Percentiles rank a stretch among this genome's conserved stretches.
Evolutionary conservation across 306 rosid species (phyloP).

Genomic region (Gynostemma pentaphyllum): DNA sequence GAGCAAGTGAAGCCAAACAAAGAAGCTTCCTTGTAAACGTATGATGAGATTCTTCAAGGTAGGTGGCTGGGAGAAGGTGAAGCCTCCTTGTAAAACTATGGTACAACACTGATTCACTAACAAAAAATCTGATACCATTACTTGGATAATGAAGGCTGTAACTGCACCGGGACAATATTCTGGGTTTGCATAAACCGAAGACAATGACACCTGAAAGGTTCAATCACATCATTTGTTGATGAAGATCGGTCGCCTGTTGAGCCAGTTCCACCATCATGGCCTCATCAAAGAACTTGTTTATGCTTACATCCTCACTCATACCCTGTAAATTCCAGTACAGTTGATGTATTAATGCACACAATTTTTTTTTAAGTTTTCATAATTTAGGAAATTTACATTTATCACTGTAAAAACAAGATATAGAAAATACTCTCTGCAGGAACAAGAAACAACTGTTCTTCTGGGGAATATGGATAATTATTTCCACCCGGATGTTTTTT

Average conservation of each 20-base stretch:
- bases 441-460: neutral
- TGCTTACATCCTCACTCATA: constrained; percentile 98
- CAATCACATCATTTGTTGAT: constrained; percentile 76
- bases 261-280: constrained; percentile 99
- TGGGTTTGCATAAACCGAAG: neutral
- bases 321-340: constrained; percentile 40
- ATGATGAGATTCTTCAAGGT: neutral
- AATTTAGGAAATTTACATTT: neutral
- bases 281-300: constrained; percentile 87
- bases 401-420: neutral
- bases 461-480: no score
- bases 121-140: neutral
- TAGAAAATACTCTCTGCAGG: neutral
- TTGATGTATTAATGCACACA: neutral
- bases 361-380: neutral
- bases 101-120: constrained; percentile 9
- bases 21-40: neutral
- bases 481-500: no score
- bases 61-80: neutral
- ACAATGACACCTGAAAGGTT: neutral
- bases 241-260: constrained; percentile 98
- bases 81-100: neutral
- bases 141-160: neutral
- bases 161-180: neutral
- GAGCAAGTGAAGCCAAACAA: neutral